Evolutionary conservation across 2,329 filamentous ascomycete genomes (phyloP).

Genomic region (Phoma sp.): DNA sequence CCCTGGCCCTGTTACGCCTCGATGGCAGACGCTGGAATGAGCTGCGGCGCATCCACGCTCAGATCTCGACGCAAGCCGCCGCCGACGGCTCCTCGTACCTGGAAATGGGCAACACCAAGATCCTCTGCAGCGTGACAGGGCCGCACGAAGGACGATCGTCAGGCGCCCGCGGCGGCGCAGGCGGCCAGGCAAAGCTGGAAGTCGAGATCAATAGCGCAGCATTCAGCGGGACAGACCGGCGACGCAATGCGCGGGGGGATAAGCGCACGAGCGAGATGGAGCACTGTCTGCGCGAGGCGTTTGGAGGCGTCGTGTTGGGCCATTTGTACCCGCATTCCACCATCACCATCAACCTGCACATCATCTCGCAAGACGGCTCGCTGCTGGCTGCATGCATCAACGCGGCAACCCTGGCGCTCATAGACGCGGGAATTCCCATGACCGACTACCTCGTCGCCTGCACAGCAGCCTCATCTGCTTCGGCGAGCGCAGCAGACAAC

Average conservation of each 20-base stretch:
- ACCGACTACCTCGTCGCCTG: slow-evolving; percentile 87
- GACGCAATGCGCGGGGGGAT: slow-evolving; percentile 59
- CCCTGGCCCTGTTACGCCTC: slow-evolving; percentile 72
- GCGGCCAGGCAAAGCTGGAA: slow-evolving; percentile 69
- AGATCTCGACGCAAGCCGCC: slow-evolving; percentile 89
- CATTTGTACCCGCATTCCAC: slow-evolving; percentile 88
- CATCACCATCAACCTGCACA: slow-evolving; percentile 82
- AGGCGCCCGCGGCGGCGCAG: slow-evolving; percentile 55
- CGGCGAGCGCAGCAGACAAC: slow-evolving; percentile 56
- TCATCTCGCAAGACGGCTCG: slow-evolving; percentile 88
- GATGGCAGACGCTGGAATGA: slow-evolving; percentile 95
- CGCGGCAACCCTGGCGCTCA: slow-evolving; percentile 85
- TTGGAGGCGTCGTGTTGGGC: slow-evolving; percentile 79
- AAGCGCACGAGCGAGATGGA: slow-evolving; percentile 84
- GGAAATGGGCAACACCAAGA: slow-evolving; percentile 96
- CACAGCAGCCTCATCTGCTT: slow-evolving; percentile 79
- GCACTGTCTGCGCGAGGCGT: slow-evolving; percentile 77
- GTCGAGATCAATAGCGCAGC: slow-evolving; percentile 87
- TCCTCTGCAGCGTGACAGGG: slow-evolving; percentile 90
- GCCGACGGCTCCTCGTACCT: slow-evolving; percentile 93
- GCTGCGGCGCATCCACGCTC: slow-evolving; percentile 83
- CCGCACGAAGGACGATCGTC: slow-evolving; percentile 72
- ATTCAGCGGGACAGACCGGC: slow-evolving; percentile 85
- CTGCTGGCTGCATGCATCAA: slow-evolving; percentile 90
- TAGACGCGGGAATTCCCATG: slow-evolving; percentile 97